Base-by-base conservation (phyloP, 83 land plant species). In the Thuja plicata region DNA sequence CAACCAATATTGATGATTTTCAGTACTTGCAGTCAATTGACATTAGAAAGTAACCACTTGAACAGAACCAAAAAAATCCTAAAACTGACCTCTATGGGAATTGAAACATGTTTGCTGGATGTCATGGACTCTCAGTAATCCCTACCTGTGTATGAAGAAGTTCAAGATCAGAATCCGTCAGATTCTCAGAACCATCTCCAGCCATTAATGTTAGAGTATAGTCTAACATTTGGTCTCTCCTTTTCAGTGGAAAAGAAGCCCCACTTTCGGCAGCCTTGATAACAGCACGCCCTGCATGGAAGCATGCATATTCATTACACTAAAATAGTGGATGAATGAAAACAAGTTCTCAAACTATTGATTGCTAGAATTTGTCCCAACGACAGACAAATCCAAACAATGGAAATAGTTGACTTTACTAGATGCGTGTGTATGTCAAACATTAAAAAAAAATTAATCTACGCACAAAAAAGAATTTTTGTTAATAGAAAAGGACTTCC, bases 161-260 rank as follows among this genome's bases (percentile, higher is more conserved):
- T 73, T 97, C 99, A 77, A 89, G 74, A 87, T 92, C 94, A 87
- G 94, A 92, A 60, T 88, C 95, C 89, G 89, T 62, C 82, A 93
- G 90, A 90, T 89, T 93, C 82, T 96, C 95, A 90, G 85, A 88
- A 74, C 92, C 97, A 89, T 97, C 95, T 71, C 91, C 90, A 37
- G 97, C 99, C 99, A 98, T 98, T 71, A 98, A 91, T 83, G 99
- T 94, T 90, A 98, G 88, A n/a, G 93, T 91, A 88, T 95, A 98
- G 89, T 95, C 98, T 80, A 98, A 93, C 91, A 98, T 76, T 71
- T 90, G 91, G 86, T 98, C 99, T 87, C 99, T 93, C 86, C 90
- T 94, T 90, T 96, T 96, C 89, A 98, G 89, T 12, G 99, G 99
- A 87, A 98, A 98, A 27, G 97, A 92, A 86, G 92, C 89, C 87